Evolutionary conservation across 2,329 filamentous ascomycete species (phyloP).

Genomic region (Ceratocystis cacaofunesta): DNA sequence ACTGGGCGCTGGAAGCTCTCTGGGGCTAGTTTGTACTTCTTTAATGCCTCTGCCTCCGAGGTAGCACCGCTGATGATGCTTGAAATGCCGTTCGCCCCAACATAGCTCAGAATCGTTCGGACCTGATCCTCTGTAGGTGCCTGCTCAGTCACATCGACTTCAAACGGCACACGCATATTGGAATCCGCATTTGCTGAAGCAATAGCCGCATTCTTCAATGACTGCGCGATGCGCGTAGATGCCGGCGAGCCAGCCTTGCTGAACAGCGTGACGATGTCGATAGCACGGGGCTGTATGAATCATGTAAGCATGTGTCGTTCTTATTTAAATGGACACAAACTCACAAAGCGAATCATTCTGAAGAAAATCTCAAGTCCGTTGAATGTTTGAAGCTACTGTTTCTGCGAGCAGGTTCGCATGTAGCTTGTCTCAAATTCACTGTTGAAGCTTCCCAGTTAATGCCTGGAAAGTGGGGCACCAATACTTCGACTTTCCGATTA

Average conservation of each 20-base stretch:
- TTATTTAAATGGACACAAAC: slow-evolving; percentile 18
- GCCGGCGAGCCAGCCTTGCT: slow-evolving; percentile 63
- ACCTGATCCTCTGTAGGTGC: slow-evolving; percentile 71
- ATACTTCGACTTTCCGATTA: not conserved
- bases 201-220: slow-evolving; percentile 57
- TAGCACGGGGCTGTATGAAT: slow-evolving; percentile 49
- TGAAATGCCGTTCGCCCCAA: slow-evolving; percentile 46
- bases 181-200: slow-evolving; percentile 26
- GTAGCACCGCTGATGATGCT: slow-evolving; percentile 58
- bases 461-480: not conserved
- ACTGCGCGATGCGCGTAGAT: slow-evolving; percentile 56
- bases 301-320: not conserved
- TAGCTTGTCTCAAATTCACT: not conserved
- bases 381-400: not conserved
- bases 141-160: slow-evolving; percentile 70
- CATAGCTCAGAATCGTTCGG: slow-evolving; percentile 68
- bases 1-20: slow-evolving; percentile 61
- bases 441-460: not conserved
- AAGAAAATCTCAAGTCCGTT: not conserved
- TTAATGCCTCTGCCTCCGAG: slow-evolving; percentile 62
- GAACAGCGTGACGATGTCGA: slow-evolving; percentile 92
- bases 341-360: slow-evolving; percentile 35
- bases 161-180: slow-evolving; percentile 51
- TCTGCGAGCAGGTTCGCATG: not conserved
- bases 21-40: slow-evolving; percentile 55